Conservation (phyloP, 257 asterid species). For the Plantago major region DNA sequence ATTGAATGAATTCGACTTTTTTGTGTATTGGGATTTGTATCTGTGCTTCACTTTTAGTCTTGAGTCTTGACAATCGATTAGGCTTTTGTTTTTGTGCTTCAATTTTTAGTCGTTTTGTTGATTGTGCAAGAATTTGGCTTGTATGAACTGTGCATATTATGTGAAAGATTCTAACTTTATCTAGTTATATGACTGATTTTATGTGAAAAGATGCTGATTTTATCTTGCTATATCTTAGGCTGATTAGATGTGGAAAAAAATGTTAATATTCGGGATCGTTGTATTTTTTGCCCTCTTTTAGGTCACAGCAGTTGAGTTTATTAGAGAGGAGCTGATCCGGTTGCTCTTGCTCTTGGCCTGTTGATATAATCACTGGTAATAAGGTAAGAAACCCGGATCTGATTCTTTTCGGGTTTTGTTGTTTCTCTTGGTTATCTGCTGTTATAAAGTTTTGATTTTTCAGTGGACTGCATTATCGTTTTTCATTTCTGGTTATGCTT, state of each 20-base stretch:
- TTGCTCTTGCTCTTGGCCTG: constrained; percentile 8
- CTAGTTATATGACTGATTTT: no score
- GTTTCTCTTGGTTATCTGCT: not conserved
- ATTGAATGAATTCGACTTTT: not conserved
- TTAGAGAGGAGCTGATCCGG: not conserved
- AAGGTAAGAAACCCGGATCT: constrained; percentile 72
- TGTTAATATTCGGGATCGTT: not conserved
- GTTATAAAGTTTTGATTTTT: not conserved
- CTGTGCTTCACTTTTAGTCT: no score
- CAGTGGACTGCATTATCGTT: no score
- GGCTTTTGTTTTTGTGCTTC: no score
- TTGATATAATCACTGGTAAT: constrained; percentile 28
- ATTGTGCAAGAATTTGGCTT: no score
- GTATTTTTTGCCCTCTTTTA: not conserved
- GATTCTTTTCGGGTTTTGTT: constrained; percentile 15
- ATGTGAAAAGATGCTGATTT: no score
- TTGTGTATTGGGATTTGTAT: not conserved
- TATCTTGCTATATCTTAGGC: no score
- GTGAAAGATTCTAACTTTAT: no score
- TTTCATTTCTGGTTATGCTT: not conserved
- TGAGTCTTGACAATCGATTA: no score
- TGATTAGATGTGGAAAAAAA: not conserved
- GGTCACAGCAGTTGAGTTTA: not conserved
- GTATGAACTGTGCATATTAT: no score
- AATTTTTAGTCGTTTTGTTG: no score